These are phyloP conservation scores for Ottelia alismoides DNA, from an alignment of 106 monocot genomes.

Conservation along the genomic window DNA sequence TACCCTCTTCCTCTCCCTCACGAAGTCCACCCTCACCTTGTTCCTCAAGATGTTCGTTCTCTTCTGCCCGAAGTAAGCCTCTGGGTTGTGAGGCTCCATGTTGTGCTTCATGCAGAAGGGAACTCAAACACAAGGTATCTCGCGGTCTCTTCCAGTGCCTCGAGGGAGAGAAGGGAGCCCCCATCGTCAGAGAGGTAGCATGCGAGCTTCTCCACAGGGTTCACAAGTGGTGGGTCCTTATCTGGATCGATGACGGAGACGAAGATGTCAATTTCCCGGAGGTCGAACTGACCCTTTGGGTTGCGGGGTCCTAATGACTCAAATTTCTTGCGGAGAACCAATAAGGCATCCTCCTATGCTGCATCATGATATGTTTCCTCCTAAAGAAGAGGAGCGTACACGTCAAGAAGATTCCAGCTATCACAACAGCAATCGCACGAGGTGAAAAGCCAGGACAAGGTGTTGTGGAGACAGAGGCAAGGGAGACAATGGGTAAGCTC, in stretches of 20 bases:
- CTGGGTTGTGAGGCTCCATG: slow-evolving; percentile 82
- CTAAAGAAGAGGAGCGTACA: slow-evolving; percentile 38
- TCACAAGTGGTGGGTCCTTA: too few species aligned
- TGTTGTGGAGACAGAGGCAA: too few species aligned
- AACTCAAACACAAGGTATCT: slow-evolving; percentile 66
- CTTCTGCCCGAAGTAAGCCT: slow-evolving; percentile 75
- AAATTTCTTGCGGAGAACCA: too few species aligned
- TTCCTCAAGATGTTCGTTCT: slow-evolving; percentile 84
- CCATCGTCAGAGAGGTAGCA: slow-evolving; percentile 83
- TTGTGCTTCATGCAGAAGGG: slow-evolving; percentile 88
- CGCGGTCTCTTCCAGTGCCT: slow-evolving; percentile 59
- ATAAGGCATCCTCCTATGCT: too few species aligned
- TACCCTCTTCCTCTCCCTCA: slow-evolving; percentile 79
- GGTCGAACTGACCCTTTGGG: slow-evolving; percentile 60
- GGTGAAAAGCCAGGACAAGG: slow-evolving; percentile 64
- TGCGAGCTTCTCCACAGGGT: slow-evolving; percentile 71
- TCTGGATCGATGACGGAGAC: slow-evolving; percentile 63
- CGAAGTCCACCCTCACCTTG: slow-evolving; percentile 79
- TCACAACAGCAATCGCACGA: slow-evolving; percentile 48
- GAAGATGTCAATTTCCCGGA: slow-evolving; percentile 61
- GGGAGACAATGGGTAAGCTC: too few species aligned
- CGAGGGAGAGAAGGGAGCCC: slow-evolving; percentile 54
- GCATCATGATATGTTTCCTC: too few species aligned
- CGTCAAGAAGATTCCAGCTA: too few species aligned
- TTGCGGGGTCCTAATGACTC: slow-evolving; percentile 45